Evolutionary conservation across 148 eudicot species (phyloP), one percentile per base, ranked within the genome.

Genomic region (Fallopia convolvulus): DNA sequence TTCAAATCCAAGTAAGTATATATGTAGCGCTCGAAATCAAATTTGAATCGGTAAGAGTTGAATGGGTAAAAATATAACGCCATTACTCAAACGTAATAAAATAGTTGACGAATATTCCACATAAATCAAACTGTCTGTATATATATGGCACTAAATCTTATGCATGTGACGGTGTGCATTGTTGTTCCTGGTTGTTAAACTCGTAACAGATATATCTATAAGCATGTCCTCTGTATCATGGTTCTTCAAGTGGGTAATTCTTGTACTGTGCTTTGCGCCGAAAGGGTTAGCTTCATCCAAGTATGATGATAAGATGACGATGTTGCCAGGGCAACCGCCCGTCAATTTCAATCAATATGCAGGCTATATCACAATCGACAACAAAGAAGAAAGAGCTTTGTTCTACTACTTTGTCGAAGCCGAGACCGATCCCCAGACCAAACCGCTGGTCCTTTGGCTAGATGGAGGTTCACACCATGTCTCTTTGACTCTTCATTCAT

Each of bases 321-420:
- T 26, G 2, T 72, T 72, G 23, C 75, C 75, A 20, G 75, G 75
- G 8, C 75, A 72, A 23, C 75, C 75, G 4, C 33, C 52, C n/a
- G 75, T 72, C 11, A 3, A 72, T 2, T 44, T 72, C 53, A 42
- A 20, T 14, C 75, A 44, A 72, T 72, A 41, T 20, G 50, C 75
- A 4, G 75, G 75, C 4, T 72, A 72, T 23, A 9, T 72, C 8
- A 8, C 30, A 42, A 32, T 72, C 1, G 50, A 72, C 23, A 30
- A n/a, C 13, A 4, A 5, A 6, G 3, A 44, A 18, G 7, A 72
- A 5, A 72, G 52, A 14, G 20, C 75, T 23, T n/a, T 72, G 52
- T 72, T 72, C 4, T 72, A 72, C 53, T 72, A 72, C 33, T 72
- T 72, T 72, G 75, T 72, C 20, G 75, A 72, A 72, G 52, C 75